Conservation (phyloP, 495 filamentous ascomycete genomes). For the Umbilicaria muhlenbergii region DNA sequence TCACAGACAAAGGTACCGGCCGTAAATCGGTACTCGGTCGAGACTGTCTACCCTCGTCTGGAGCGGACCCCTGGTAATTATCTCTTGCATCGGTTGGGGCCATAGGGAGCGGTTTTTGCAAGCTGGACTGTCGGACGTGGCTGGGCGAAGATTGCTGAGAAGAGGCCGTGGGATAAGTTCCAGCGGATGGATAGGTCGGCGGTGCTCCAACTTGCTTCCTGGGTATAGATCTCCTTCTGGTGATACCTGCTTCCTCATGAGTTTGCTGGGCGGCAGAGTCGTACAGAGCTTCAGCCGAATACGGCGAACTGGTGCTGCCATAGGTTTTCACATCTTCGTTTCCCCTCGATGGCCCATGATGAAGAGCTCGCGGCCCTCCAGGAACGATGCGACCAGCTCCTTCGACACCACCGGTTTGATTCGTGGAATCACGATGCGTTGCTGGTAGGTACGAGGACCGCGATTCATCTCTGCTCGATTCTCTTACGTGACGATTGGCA, state of each 20-base stretch:
- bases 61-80: constrained; percentile 1
- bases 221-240: constrained; percentile 3
- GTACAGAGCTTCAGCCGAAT: not conserved
- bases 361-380: no score
- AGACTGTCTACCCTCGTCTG: constrained; percentile 6
- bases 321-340: no score
- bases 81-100: not conserved
- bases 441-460: no score
- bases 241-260: not conserved
- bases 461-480: no score
- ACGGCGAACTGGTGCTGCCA: no score
- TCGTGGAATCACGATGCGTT: no score
- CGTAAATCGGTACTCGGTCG: not conserved
- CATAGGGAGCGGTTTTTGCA: constrained; percentile 1
- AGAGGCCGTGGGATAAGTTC: no score
- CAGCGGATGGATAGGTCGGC: no score
- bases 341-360: no score
- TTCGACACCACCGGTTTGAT: no score
- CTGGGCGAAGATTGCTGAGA: not conserved
- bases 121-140: constrained; percentile 1
- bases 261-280: not conserved
- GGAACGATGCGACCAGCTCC: no score
- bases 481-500: no score
- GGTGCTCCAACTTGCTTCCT: constrained; percentile 4
- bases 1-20: constrained; percentile 3